Evolutionary conservation across 2,329 filamentous ascomycete species (phyloP).

Genomic region (Diaporthe australafricana): DNA sequence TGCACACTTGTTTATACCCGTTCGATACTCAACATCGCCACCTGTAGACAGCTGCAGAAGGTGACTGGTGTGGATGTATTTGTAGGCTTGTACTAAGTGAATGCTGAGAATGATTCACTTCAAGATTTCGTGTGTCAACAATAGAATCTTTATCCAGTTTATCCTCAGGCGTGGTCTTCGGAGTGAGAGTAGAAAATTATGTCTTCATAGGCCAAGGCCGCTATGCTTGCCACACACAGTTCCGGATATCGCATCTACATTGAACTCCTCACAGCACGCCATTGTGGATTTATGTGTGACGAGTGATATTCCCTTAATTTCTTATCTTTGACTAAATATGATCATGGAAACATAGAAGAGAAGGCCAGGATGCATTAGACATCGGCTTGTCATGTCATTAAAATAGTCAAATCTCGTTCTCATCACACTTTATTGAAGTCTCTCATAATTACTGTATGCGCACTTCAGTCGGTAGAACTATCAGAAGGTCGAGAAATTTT

Average conservation of each 20-base stretch:
- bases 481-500: too few species aligned
- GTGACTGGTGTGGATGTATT: not conserved
- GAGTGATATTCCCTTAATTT: not conserved
- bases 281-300: conserved; percentile 20
- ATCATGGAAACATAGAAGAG: not conserved
- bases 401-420: too few species aligned
- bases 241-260: conserved; percentile 1
- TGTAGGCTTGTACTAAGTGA: not conserved
- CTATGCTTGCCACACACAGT: not conserved
- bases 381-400: not conserved
- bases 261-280: conserved; percentile 14
- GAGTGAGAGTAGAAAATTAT: too few species aligned
- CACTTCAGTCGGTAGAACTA: not conserved
- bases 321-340: not conserved
- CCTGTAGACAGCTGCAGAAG: not conserved
- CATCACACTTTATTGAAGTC: too few species aligned
- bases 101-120: not conserved
- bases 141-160: too few species aligned
- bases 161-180: not conserved
- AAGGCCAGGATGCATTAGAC: not conserved
- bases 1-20: too few species aligned
- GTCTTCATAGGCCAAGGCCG: not conserved
- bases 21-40: too few species aligned
- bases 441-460: too few species aligned
- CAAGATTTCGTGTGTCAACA: not conserved